Evolutionary conservation across 257 asterid species (phyloP).

Genomic region (Solanum gracilifrons): DNA sequence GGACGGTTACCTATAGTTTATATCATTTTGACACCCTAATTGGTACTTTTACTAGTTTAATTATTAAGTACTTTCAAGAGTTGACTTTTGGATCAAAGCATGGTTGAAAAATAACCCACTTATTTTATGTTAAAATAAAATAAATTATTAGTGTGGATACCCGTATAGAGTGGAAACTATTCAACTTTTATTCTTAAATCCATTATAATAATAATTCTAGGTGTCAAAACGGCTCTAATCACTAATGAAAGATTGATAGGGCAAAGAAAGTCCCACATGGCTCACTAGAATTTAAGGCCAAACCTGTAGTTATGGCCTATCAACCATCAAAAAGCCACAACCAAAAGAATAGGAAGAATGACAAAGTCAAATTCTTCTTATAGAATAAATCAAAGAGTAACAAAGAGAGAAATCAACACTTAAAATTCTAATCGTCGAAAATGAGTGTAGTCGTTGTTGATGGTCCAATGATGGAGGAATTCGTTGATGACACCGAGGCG

Average conservation of each 20-base stretch:
- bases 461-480: conserved; percentile 28
- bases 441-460: conserved; percentile 53
- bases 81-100: neutral
- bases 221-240: neutral
- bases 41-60: no score
- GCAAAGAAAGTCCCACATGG: neutral
- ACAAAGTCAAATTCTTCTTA: neutral
- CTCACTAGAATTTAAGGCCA: neutral
- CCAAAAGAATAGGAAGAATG: neutral
- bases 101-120: neutral
- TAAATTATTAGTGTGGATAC: neutral
- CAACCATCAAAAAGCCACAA: neutral
- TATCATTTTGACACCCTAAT: neutral
- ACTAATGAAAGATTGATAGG: neutral
- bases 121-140: neutral
- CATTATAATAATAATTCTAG: neutral
- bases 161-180: neutral
- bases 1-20: no score
- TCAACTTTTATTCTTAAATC: neutral
- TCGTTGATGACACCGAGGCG: conserved; percentile 30
- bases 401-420: neutral
- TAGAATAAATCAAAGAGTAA: neutral
- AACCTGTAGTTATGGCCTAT: neutral
- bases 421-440: neutral
- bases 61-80: neutral